Evolutionary conservation across 1,284 basidiomycete species (phyloP).

Genomic region (Spongispora temasekensis): DNA sequence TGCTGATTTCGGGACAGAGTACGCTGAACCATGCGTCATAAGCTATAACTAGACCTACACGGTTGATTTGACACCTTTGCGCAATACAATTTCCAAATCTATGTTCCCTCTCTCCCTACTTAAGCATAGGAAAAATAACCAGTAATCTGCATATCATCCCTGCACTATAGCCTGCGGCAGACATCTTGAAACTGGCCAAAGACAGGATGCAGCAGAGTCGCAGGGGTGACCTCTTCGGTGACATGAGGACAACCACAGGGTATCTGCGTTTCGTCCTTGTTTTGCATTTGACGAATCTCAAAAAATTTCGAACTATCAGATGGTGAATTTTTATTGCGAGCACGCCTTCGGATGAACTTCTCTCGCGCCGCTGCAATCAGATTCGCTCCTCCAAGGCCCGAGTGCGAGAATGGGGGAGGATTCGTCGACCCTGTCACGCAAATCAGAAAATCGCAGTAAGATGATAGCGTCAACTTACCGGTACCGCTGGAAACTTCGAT

Average conservation of each 20-base stretch:
- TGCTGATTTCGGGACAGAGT: too few relatives aligned
- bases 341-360: neutral
- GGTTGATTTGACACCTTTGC: too few relatives aligned
- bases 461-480: neutral
- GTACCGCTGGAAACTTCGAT: neutral
- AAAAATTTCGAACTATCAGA: neutral
- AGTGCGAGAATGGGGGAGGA: neutral
- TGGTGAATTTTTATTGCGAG: neutral
- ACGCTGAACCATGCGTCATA: too few relatives aligned
- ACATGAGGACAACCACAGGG: neutral
- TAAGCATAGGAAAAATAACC: too few relatives aligned
- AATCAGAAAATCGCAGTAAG: neutral
- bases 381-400: neutral
- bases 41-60: too few relatives aligned
- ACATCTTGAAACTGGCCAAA: neutral
- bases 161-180: too few relatives aligned
- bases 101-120: too few relatives aligned
- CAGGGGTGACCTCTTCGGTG: neutral
- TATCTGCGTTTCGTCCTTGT: neutral
- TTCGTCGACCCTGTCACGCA: neutral
- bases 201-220: neutral
- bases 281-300: neutral
- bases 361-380: neutral
- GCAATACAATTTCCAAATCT: too few relatives aligned
- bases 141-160: too few relatives aligned